Evolutionary conservation across 352 stramenopile species (phyloP), one percentile per base, ranked within the genome.

Genomic region (Globisporangium spiculum): DNA sequence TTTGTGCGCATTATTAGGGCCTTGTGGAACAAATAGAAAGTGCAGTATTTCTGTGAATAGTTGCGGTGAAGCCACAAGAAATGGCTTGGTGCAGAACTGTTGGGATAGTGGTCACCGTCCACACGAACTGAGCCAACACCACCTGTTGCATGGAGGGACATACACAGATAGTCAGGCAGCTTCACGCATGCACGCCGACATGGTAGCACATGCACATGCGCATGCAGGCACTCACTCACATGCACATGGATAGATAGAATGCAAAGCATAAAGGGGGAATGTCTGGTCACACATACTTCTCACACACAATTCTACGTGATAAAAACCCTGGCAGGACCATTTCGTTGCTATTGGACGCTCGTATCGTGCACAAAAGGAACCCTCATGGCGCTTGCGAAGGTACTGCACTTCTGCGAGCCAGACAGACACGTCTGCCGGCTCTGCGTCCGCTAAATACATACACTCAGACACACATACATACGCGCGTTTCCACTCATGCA

Each of bases 301-400:
- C 83, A 88, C 74, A 87, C 84, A 83, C 84, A 93, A 93, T 89
- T 75, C 79, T 93, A 91, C 61, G 84, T 86, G 84, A 89, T 89
- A 91, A 92, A 92, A 92, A 92, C 84, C 84, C 84, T 92, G 84
- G 65, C 68, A 91, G 84, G 84, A 92, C 84, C 84, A 89, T 60
- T 61, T 36, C 30, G 36, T 90, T 61, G 68, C 44, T 92, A 24
- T 92, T 60, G 82, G 84, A 92, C 79, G 80, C 75, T 67, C 70
- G 84, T 92, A 92, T 92, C 84, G 82, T 90, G 82, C 82, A 48
- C 58, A 36, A 20, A 54, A 44, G 4, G n/a, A 12, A n/a, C 50
- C 34, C 59, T 57, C 50, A 41, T 50, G 20, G 38, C 26, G 32
- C 63, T 61, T 68, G 32, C 38, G 63, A 62, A 34, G 52, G 36